Evolutionary conservation across 768 basidiomycete species (phyloP), one percentile per base, ranked within the genome.

Genomic region (Russula lepida): DNA sequence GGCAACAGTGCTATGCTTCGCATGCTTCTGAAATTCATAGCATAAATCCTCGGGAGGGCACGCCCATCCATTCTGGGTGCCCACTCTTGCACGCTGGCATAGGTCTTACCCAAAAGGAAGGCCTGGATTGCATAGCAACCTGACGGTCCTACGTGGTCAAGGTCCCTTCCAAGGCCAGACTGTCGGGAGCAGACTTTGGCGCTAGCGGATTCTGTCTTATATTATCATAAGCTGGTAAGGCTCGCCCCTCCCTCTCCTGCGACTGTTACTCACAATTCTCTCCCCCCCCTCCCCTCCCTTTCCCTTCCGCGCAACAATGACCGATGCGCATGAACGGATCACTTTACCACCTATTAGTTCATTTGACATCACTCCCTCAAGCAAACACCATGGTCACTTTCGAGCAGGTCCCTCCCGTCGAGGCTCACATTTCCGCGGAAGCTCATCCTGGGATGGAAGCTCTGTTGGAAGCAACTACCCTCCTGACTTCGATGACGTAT

Each of bases 121-220:
- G 56, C 19, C 46, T 32, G 46, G 30, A 46, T 30, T 54, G 61
- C 56, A 58, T 63, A 63, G 62, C 62, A 63, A 63, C 56, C 44
- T 62, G 60, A 58, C 56, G 61, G 56, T 54, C 62, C 62, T 63
- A 63, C 56, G 62, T 58, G 56, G 62, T 58, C 56, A n/a, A 58
- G 46, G 39, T 54, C 51, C 61, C n/a, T n/a, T 58, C 44, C 48
- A 54, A 52, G 39, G 61, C 46, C 28, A 54, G 27, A 4, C 50
- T 41, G 12, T 39, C 56, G 56, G 41, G 52, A 32, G 44, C 49
- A 32, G 41, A 43, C 39, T 28, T 58, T 53, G 56, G 61, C 61
- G 56, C 56, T 37, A n/a, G 52, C 21, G 50, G 19, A 62, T 54
- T 30, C 25, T n/a, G 25, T 54, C 48, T 57, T 56, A 30, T 49